A percentile compares a stretch with the other conserved stretches of the same genome.
Conservation (phyloP, 2,329 filamentous ascomycete genomes). For the Alternaria gansuensis region DNA sequence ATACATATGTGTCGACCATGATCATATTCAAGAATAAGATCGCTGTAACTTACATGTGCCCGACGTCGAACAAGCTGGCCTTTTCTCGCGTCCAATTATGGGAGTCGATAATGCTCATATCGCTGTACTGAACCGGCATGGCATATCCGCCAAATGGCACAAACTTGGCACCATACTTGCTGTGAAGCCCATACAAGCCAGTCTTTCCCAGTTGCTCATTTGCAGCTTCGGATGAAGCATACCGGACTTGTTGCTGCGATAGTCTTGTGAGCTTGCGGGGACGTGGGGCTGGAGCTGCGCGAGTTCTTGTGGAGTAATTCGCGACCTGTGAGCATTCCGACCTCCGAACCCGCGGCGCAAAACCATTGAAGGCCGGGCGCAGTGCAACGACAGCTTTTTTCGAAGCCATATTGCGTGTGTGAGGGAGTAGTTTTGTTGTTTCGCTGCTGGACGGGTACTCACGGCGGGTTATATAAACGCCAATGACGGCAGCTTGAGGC, state of each 20-base stretch:
- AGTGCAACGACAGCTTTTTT: constrained; percentile 37
- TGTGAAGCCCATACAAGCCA: constrained; percentile 79
- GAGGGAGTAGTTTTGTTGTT: constrained; percentile 18
- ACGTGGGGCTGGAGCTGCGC: constrained; percentile 32
- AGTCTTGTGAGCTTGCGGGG: constrained; percentile 39
- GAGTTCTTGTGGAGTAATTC: constrained; percentile 24
- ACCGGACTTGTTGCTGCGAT: constrained; percentile 33
- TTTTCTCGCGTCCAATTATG: constrained; percentile 89
- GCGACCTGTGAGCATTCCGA: constrained; percentile 25
- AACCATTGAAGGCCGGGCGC: constrained; percentile 40
- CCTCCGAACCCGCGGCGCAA: constrained; percentile 26
- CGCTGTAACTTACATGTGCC: constrained; percentile 77
- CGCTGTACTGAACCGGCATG: constrained; percentile 91
- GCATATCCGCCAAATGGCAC: constrained; percentile 93
- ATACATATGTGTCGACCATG: neutral
- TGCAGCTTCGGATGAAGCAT: constrained; percentile 41
- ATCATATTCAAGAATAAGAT: neutral
- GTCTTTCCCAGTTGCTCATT: constrained; percentile 63
- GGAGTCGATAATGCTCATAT: constrained; percentile 79
- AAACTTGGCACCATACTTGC: constrained; percentile 86
- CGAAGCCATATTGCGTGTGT: constrained; percentile 42
- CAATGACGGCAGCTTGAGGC: constrained; percentile 31
- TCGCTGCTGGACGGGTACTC: constrained; percentile 23
- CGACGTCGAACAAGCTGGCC: constrained; percentile 93
- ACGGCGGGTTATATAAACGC: constrained; percentile 30